Evolutionary conservation across 768 basidiomycete genomes (phyloP).

Genomic region (Leccinum imitatum): DNA sequence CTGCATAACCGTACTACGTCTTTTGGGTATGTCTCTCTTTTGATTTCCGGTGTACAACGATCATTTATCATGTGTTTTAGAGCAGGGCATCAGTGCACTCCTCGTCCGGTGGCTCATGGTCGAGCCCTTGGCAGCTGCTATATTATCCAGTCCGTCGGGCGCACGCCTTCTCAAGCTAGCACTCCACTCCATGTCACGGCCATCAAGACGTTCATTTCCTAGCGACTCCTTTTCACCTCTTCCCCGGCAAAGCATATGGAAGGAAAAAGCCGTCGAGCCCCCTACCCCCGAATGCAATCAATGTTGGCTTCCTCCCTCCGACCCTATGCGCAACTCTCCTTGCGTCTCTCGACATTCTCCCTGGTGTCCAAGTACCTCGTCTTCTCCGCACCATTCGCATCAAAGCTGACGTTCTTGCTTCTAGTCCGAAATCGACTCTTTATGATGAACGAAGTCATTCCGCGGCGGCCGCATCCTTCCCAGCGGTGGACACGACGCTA

Average conservation of each 20-base stretch:
- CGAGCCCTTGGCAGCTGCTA: constrained; percentile 58
- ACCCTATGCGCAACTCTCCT: constrained; percentile 42
- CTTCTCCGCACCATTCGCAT: constrained; percentile 1
- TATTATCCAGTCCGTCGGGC: constrained; percentile 39
- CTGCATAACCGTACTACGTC: constrained; percentile 2
- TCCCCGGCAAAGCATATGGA: constrained; percentile 52
- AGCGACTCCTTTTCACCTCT: constrained; percentile 57
- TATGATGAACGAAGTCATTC: constrained; percentile 38
- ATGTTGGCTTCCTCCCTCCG: constrained; percentile 15
- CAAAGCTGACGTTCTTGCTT: constrained; percentile 10
- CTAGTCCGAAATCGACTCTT: constrained; percentile 37
- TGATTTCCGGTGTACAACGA: neutral
- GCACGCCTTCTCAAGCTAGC: constrained; percentile 29
- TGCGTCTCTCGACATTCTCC: constrained; percentile 47
- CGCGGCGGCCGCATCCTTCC: constrained; percentile 23
- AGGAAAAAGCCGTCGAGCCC: constrained; percentile 42
- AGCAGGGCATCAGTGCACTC: constrained; percentile 9
- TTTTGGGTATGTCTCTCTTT: constrained; percentile 12
- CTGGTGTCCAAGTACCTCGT: constrained; percentile 46
- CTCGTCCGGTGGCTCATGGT: constrained; percentile 48
- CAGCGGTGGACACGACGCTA: constrained; percentile 25
- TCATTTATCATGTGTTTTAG: neutral
- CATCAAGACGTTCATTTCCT: constrained; percentile 35
- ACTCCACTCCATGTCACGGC: constrained; percentile 29
- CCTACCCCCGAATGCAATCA: constrained; percentile 30